A percentile compares a stretch with the other conserved stretches of the same genome.
These are phyloP conservation scores for Aquilaria yunnanensis DNA, from an alignment of 345 rosid species.

Conservation along the genomic window DNA sequence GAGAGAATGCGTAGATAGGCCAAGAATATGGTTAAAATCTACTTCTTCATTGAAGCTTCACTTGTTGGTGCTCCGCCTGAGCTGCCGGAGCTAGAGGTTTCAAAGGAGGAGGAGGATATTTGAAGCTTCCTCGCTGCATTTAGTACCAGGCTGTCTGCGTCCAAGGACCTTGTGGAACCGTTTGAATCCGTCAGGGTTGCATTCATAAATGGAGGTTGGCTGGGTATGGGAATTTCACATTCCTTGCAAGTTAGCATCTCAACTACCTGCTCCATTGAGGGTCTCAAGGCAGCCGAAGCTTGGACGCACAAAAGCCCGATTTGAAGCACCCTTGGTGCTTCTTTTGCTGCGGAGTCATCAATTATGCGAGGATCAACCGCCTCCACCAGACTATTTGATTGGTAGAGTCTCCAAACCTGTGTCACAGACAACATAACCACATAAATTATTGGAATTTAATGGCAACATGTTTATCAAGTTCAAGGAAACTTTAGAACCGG, in stretches of 20 bases:
- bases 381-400: conserved; percentile 27
- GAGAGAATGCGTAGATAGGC: not conserved
- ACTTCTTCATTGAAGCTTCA: conserved; percentile 6
- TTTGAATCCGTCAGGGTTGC: conserved; percentile 12
- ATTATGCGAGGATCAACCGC: conserved; percentile 26
- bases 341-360: conserved; percentile 22
- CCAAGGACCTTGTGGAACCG: conserved; percentile 18
- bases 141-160: conserved; percentile 22
- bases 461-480: not conserved
- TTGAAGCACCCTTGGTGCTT: conserved; percentile 30
- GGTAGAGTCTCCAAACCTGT: conserved; percentile 47
- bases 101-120: conserved; percentile 20
- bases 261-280: conserved; percentile 40
- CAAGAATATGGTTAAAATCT: not conserved
- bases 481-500: not conserved
- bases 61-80: conserved; percentile 21
- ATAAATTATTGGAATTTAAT: not conserved
- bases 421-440: not conserved
- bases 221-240: conserved; percentile 28
- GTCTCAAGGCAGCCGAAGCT: conserved; percentile 36
- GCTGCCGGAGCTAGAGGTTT: conserved; percentile 23
- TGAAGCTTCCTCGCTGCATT: conserved; percentile 20
- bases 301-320: conserved; percentile 48
- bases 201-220: conserved; percentile 46
- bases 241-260: conserved; percentile 22